Percentiles rank a stretch among this genome's conserved stretches.
Evolutionary conservation across 345 rosid species (phyloP).

Genomic region (Sonneratia caseolaris): DNA sequence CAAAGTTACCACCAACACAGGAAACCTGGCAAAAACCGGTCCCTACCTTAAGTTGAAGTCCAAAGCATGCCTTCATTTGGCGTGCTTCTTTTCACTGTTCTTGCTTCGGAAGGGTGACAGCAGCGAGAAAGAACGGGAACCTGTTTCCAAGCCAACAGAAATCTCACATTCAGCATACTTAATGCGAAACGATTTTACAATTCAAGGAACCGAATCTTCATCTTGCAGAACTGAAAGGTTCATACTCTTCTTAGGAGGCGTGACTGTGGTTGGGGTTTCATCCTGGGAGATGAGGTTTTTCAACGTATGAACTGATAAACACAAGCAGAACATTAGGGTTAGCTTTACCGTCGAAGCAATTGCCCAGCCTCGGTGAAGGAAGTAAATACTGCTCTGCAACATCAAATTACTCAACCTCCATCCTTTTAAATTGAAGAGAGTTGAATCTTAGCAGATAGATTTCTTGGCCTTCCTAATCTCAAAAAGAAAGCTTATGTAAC

Average conservation of each 20-base stretch:
- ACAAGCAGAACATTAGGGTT: slow-evolving; percentile 7
- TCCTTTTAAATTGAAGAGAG: not conserved
- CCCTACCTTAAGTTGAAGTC: slow-evolving; percentile 7
- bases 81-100: slow-evolving; percentile 46
- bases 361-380: not conserved
- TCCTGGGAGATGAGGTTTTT: slow-evolving; percentile 83
- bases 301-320: slow-evolving; percentile 57
- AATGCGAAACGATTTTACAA: not conserved
- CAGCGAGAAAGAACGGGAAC: slow-evolving; percentile 71
- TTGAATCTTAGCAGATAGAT: not conserved
- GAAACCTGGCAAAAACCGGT: not conserved
- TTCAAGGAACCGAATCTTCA: not conserved
- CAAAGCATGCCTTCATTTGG: slow-evolving; percentile 15
- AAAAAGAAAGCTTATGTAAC: not conserved
- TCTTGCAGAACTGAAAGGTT: not conserved
- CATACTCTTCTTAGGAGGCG: slow-evolving; percentile 65
- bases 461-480: not conserved
- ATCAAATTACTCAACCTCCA: not conserved
- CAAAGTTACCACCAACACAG: not conserved
- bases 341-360: not conserved
- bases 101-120: slow-evolving; percentile 79
- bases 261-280: slow-evolving; percentile 47
- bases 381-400: not conserved
- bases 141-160: slow-evolving; percentile 22
- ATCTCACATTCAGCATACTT: slow-evolving; percentile 4